Evolutionary conservation across 1,284 basidiomycete species (phyloP).

Genomic region (Ustilago shanxiensis): DNA sequence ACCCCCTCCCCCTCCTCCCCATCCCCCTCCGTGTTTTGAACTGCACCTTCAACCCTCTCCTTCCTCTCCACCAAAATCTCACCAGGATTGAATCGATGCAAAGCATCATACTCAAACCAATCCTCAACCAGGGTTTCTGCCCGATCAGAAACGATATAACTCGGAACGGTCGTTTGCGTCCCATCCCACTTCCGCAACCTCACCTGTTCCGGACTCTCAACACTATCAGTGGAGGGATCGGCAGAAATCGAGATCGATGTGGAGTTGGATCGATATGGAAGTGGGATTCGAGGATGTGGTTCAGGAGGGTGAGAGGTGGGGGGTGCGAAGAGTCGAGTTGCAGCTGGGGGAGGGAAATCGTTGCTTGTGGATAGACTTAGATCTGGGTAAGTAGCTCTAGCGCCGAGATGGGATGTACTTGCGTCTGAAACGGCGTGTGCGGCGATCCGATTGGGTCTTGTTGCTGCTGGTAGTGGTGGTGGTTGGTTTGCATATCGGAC

Average conservation of each 20-base stretch:
- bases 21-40: neutral
- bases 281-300: too few species aligned
- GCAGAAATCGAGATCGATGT: neutral
- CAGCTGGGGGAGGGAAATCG: neutral
- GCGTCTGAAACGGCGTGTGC: neutral
- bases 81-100: constrained; percentile 5
- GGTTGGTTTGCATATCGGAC: neutral
- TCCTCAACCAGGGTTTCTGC: constrained; percentile 16
- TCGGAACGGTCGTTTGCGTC: constrained; percentile 2
- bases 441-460: neutral
- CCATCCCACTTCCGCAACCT: constrained; percentile 39
- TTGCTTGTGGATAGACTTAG: neutral
- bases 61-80: neutral
- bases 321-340: neutral
- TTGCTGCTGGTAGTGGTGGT: neutral
- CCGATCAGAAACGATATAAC: constrained; percentile 14
- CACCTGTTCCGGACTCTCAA: too few species aligned
- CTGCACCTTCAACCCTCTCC: neutral
- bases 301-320: too few species aligned
- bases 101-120: constrained; percentile 23
- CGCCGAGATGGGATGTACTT: constrained; percentile 5
- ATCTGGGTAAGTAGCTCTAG: neutral
- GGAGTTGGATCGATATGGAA: neutral
- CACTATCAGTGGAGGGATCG: too few species aligned
- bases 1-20: neutral